Percentiles rank a stretch among this genome's conserved stretches.
Evolutionary conservation across 2,329 filamentous ascomycete species (phyloP).

Genomic region (Cladophialophora carrionii): DNA sequence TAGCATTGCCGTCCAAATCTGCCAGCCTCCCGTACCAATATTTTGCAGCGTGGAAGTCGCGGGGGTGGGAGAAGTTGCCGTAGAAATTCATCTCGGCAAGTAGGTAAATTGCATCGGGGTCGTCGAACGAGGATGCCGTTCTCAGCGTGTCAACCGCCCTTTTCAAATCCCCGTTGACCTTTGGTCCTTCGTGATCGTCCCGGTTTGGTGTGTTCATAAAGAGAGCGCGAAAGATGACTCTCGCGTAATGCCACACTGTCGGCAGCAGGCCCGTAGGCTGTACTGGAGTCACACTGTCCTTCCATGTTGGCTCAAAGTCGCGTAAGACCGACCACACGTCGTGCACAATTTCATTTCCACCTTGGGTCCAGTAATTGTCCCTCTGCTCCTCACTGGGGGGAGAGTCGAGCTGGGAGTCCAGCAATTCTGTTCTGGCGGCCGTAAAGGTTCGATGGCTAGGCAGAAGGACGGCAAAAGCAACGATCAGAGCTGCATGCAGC

Average conservation of each 20-base stretch:
- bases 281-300: conserved; percentile 34
- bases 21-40: conserved; percentile 79
- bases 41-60: conserved; percentile 79
- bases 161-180: conserved; percentile 56
- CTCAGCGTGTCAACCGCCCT: conserved; percentile 63
- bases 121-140: conserved; percentile 58
- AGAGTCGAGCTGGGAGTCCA: conserved; percentile 15
- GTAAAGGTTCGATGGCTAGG: conserved; percentile 10
- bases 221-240: conserved; percentile 64
- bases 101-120: conserved; percentile 81
- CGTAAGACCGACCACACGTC: conserved; percentile 36
- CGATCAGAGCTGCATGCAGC: conserved; percentile 15
- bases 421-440: conserved; percentile 8
- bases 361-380: conserved; percentile 31
- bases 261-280: conserved; percentile 63
- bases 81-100: conserved; percentile 96
- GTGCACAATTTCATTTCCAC: conserved; percentile 36
- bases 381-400: conserved; percentile 26
- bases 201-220: conserved; percentile 66
- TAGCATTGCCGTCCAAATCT: conserved; percentile 76
- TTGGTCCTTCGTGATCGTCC: conserved; percentile 40
- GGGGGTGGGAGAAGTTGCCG: conserved; percentile 86
- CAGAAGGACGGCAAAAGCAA: conserved; percentile 6
- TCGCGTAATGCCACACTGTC: conserved; percentile 62
- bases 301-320: conserved; percentile 37